Evolutionary conservation across 1,284 basidiomycete genomes (phyloP), one percentile per base, ranked within the genome.

Genomic region (Caloboletus firmus): DNA sequence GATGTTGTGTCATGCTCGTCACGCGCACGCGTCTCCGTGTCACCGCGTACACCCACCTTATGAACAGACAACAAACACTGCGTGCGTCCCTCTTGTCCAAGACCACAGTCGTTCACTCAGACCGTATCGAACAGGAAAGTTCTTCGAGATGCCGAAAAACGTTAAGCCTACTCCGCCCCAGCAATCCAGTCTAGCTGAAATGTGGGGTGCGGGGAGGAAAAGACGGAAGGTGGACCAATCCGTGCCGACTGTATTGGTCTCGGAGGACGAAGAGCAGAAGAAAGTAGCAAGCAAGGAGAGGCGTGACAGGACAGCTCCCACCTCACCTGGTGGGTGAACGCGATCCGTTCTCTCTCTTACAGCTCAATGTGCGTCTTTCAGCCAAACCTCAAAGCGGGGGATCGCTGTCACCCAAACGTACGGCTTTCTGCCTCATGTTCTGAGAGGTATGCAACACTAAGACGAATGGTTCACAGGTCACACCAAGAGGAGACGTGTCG

Each of bases 31-130:
- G 55, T 34, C 26, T 55, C 50, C 51, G 51, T 52, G 50, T 64
- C 30, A 32, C 39, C 34, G 39, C 46, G 31, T 55, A 52, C 46
- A 49, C 32, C n/a, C 57, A 40, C 32, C 31, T 53, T 37, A 89
- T 89, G 86, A 77, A 77, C 52, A 79, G 84, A 62, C 87, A 90
- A 69, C 84, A 84, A 69, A 89, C 88, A 3, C 76, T 90, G 42
- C 83, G 87, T 85, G 55, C n/a, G 73, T 63, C 20, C 36, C 36
- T 41, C 31, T 32, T 10, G 43, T 44, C 24, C 10, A 8, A 28
- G 15, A 31, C 20, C 22, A 28, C 40, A 13, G 20, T 40, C 60
- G 51, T 49, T 34, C 31, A 32, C 50, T 26, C 47, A 54, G 31
- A 46, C 45, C 13, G 8, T 26, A 11, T 42, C 24, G 36, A 60